Percentiles rank a stretch among this genome's conserved stretches.
Evolutionary conservation across 371 early-diverging fungal species (phyloP).

Genomic region (Saksenaea vasiformis): DNA sequence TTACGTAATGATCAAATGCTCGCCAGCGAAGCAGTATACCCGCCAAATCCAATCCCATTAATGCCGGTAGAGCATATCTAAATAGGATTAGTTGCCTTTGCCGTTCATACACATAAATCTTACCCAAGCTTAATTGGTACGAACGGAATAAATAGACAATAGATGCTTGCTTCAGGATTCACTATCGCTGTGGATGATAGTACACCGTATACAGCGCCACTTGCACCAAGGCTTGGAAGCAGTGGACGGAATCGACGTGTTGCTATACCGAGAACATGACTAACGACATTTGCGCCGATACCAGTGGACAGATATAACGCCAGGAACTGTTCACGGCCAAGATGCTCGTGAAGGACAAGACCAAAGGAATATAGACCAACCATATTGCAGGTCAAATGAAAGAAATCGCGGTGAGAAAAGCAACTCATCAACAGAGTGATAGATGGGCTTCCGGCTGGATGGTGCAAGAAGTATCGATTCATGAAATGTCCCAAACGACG

Average conservation of each 20-base stretch:
- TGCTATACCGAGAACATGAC: slow-evolving; percentile 46
- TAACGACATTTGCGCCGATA: slow-evolving; percentile 49
- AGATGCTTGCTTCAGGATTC: slow-evolving; percentile 53
- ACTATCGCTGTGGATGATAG: slow-evolving; percentile 49
- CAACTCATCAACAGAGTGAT: slow-evolving; percentile 61
- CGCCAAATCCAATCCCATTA: slow-evolving; percentile 51
- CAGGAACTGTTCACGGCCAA: slow-evolving; percentile 65
- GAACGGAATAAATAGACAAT: slow-evolving; percentile 64
- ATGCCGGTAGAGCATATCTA: slow-evolving; percentile 39
- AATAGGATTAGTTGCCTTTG: background rate
- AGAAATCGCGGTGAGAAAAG: slow-evolving; percentile 62
- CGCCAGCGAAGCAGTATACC: slow-evolving; percentile 52
- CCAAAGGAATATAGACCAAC: slow-evolving; percentile 64
- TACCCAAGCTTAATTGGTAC: slow-evolving; percentile 50
- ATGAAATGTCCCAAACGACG: slow-evolving; percentile 55
- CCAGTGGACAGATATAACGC: slow-evolving; percentile 67
- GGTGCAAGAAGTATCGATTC: slow-evolving; percentile 59
- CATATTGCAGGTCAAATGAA: slow-evolving; percentile 69
- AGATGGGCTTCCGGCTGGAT: slow-evolving; percentile 49
- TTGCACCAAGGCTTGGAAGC: slow-evolving; percentile 64
- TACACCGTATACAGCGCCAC: slow-evolving; percentile 66
- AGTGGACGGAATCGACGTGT: slow-evolving; percentile 34
- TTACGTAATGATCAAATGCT: slow-evolving; percentile 57
- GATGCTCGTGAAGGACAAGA: slow-evolving; percentile 30
- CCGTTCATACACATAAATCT: background rate